Conservation (phyloP, 2,329 filamentous ascomycete species). For the Penicillium thymicola region DNA sequence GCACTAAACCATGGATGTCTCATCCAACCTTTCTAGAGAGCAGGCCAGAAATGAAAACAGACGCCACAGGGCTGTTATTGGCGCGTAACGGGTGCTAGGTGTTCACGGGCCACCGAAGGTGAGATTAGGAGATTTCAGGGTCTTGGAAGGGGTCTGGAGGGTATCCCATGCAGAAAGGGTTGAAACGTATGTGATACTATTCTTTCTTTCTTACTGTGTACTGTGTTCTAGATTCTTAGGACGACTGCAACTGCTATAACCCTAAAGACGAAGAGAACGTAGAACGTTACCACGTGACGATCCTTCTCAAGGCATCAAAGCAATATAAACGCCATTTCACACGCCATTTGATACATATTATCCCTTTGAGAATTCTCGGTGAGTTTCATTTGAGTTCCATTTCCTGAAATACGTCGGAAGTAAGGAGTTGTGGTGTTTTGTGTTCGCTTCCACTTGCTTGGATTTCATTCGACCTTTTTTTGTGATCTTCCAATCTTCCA, state of each 20-base stretch:
- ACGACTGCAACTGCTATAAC: background rate
- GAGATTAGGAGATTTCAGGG: slow-evolving; percentile 5
- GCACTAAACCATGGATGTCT: background rate
- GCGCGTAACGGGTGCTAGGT: background rate
- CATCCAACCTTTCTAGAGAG: background rate
- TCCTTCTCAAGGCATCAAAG: background rate
- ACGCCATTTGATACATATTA: background rate
- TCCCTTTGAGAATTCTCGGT: background rate
- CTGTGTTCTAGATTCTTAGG: background rate
- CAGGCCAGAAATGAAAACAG: background rate
- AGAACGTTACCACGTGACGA: background rate
- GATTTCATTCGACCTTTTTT: background rate
- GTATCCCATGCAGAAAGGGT: background rate
- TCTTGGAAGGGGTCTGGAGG: background rate
- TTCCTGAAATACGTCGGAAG: background rate
- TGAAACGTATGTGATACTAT: too few relatives aligned
- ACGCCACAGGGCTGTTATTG: slow-evolving; percentile 1
- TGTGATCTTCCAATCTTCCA: background rate
- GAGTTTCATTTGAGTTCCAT: background rate
- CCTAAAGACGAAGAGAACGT: background rate
- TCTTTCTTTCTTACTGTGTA: background rate
- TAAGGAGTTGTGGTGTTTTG: background rate
- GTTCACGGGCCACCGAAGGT: slow-evolving; percentile 1
- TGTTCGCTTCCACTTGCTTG: background rate
- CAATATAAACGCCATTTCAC: background rate